Evolutionary conservation across 768 basidiomycete genomes (phyloP).

Genomic region (Gyrodon lividus): DNA sequence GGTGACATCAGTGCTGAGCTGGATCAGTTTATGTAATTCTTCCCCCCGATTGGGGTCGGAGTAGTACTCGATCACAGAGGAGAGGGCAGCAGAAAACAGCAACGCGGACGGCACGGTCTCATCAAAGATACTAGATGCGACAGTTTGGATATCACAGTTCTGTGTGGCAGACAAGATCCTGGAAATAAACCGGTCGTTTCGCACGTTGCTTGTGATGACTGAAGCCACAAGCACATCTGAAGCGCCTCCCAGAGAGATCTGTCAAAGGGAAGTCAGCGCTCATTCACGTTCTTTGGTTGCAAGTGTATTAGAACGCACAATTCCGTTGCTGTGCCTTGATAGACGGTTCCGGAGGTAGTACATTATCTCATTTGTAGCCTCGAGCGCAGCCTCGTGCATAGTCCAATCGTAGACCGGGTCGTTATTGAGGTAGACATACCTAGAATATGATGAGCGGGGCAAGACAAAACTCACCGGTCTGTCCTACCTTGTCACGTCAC

Average conservation of each 20-base stretch:
- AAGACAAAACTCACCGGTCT: neutral
- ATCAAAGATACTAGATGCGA: constrained; percentile 52
- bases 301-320: constrained; percentile 14
- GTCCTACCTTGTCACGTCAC: constrained; percentile 40
- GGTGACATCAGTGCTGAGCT: constrained; percentile 29
- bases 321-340: constrained; percentile 16
- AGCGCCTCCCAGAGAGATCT: constrained; percentile 21
- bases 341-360: constrained; percentile 23
- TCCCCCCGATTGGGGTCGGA: constrained; percentile 38
- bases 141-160: constrained; percentile 24
- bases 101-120: constrained; percentile 56
- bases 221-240: constrained; percentile 20
- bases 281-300: neutral
- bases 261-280: neutral
- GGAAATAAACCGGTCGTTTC: constrained; percentile 20
- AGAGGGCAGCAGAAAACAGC: constrained; percentile 54
- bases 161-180: constrained; percentile 9
- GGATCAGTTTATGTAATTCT: constrained; percentile 38
- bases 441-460: constrained; percentile 11
- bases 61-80: constrained; percentile 61
- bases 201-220: constrained; percentile 22
- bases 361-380: constrained; percentile 27
- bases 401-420: constrained; percentile 34
- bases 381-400: constrained; percentile 25
- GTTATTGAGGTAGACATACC: constrained; percentile 38